Base-by-base conservation (phyloP, 2,329 filamentous ascomycete species). In the Dothideomycetidae sp. region DNA sequence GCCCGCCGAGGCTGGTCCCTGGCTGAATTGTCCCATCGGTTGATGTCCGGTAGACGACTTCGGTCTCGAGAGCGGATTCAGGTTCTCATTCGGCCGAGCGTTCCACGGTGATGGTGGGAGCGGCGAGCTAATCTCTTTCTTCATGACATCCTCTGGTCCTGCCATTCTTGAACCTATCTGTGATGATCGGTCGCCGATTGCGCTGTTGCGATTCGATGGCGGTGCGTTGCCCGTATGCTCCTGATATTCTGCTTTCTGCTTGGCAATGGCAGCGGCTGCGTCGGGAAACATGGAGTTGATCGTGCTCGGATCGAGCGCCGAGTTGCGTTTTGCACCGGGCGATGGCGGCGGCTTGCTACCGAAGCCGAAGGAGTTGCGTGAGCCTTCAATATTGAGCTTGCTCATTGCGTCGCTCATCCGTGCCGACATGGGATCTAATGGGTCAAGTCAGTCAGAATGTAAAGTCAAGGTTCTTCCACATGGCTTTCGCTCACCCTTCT, bases 271-370 rank as follows among this genome's bases (percentile, higher is more conserved):
- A 29, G 88, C 88, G 10, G 90, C 90, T 31, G 90, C 90, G 64
- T 98, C 90, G 5, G 90, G 90, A 58, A 98, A 98, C 90, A 98
- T 96, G 51, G 84, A 85, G 60, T 93, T 93, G 61, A 98, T 94
- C 15, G 84, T 92, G 19, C 79, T 84, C 4, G 83, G 71, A 55
- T 96, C 88, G 40, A 98, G 75, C n/a, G 81, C 85, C 31, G 90
- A 96, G 57, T 93, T 90, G 49, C 90, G 78, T 66, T 94, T 96
- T 36, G 77, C 74, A 36, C 78, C 71, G 10, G 84, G 75, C 34
- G 80, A 82, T 39, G 80, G 75, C 28, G 81, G 79, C 44, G 80
- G 81, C 47, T 88, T 83, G 34, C 41, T 46, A 18, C 62, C 62
- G 38, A 65, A 57, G 18, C 75, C 75, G 51, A 93, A 70, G 1